These are phyloP conservation scores for Pouteria campechiana DNA, from an alignment of 179 eudicot species.

Conservation along the genomic window DNA sequence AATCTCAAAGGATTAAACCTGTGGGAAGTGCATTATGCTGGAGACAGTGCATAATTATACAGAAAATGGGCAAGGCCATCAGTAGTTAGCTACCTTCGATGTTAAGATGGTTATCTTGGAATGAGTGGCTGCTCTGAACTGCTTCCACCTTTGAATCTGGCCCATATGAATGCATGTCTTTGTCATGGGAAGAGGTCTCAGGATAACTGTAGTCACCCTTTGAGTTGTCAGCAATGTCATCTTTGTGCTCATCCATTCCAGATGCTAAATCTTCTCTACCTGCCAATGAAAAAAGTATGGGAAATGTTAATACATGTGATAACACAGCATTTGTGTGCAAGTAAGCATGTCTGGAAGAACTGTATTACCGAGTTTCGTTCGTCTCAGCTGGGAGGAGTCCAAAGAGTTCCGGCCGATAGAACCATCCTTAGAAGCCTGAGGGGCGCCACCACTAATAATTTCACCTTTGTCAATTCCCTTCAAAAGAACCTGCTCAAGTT, in stretches of 20 bases:
- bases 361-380: slow-evolving; percentile 48
- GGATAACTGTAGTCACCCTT: slow-evolving; percentile 21
- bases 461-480: slow-evolving; percentile 93
- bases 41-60: no score
- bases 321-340: no score
- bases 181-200: slow-evolving; percentile 27
- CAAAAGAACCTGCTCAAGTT: slow-evolving; percentile 46
- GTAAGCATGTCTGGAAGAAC: neutral
- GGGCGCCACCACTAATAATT: slow-evolving; percentile 72
- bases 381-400: slow-evolving; percentile 52
- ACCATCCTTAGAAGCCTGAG: slow-evolving; percentile 77
- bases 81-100: slow-evolving; percentile 22
- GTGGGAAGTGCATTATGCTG: no score
- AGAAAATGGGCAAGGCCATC: neutral
- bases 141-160: slow-evolving; percentile 21
- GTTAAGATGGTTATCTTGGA: slow-evolving; percentile 20
- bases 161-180: slow-evolving; percentile 22
- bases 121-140: slow-evolving; percentile 18
- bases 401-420: slow-evolving; percentile 48
- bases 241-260: slow-evolving; percentile 33
- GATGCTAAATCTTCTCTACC: slow-evolving; percentile 57
- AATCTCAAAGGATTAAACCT: no score
- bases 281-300: slow-evolving; percentile 26
- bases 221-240: slow-evolving; percentile 24
- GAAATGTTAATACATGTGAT: neutral